A percentile compares a stretch with the other conserved stretches of the same genome.
phyloP scores from a whole-genome alignment of 768 basidiomycete genomes.

The Solioccasus polychromus region DNA sequence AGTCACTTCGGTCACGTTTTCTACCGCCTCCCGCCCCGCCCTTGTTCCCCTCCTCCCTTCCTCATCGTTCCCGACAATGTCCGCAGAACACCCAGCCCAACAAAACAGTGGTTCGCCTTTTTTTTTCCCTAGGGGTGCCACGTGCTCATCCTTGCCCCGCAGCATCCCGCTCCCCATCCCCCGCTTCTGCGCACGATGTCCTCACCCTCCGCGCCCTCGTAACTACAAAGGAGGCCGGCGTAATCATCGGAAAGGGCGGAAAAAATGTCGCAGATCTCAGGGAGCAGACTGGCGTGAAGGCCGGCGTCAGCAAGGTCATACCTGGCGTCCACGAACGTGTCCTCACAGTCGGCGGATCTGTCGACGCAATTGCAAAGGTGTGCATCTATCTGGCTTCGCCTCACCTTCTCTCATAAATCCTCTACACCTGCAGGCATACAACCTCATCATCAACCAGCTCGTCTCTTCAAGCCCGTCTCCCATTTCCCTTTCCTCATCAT shows the following conservation, averaged over 20 bases:
- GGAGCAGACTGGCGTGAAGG: conserved; percentile 94
- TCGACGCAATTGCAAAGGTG: conserved; percentile 92
- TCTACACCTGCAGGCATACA: conserved; percentile 68
- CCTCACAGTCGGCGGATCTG: conserved; percentile 87
- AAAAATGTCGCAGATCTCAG: conserved; percentile 97
- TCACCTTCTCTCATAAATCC: conserved; percentile 9
- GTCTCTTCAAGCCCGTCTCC: conserved; percentile 76
- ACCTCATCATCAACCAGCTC: conserved; percentile 90
- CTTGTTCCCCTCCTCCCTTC: conserved; percentile 8
- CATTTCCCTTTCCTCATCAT: conserved; percentile 63
- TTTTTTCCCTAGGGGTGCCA: conserved; percentile 16
- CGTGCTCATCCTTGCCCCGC: conserved; percentile 41
- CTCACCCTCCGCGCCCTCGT: conserved; percentile 94
- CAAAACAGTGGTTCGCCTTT: conserved; percentile 51
- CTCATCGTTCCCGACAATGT: conserved; percentile 46
- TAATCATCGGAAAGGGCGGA: conserved; percentile 95
- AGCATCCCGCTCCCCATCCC: conserved; percentile 74
- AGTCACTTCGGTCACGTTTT: conserved; percentile 16
- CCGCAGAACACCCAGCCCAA: conserved; percentile 56
- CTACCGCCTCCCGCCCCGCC: conserved; percentile 5
- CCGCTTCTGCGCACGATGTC: conserved; percentile 59
- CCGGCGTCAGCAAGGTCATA: conserved; percentile 98
- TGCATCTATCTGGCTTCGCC: conserved; percentile 5
- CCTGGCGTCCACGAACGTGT: conserved; percentile 97
- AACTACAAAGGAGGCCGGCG: conserved; percentile 94